A percentile compares a stretch with the other conserved stretches of the same genome.
These are phyloP conservation scores for Acanthamoeba polyphaga DNA, from an alignment of 208 protist species.

Conservation along the genomic window DNA sequence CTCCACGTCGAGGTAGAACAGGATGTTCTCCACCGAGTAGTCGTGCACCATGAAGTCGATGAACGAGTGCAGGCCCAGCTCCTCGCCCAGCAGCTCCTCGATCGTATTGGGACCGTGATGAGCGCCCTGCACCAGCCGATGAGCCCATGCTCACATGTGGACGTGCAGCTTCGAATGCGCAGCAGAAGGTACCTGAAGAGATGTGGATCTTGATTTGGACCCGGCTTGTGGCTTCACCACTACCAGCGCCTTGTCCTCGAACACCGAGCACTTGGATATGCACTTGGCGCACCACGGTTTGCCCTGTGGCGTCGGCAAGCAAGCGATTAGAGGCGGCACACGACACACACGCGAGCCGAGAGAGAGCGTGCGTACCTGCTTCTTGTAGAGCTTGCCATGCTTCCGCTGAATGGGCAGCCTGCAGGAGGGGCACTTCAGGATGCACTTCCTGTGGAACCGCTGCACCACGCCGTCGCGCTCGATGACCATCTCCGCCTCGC, in stretches of 20 bases:
- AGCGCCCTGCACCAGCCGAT: background rate
- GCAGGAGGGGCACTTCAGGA: conserved; percentile 21
- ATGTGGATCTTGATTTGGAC: background rate
- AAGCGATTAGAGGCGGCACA: background rate
- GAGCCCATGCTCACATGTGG: background rate
- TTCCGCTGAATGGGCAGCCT: conserved; percentile 2
- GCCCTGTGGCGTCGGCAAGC: background rate
- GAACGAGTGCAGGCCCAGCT: background rate
- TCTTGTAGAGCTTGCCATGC: conserved; percentile 14
- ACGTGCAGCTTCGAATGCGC: background rate
- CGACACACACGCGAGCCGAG: background rate
- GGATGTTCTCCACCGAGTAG: conserved; percentile 38
- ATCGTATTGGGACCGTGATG: background rate
- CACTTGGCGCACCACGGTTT: conserved; percentile 50
- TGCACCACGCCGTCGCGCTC: conserved; percentile 20
- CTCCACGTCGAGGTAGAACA: conserved; percentile 63
- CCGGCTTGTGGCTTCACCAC: background rate
- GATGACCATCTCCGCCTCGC: background rate
- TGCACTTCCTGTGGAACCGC: conserved; percentile 26
- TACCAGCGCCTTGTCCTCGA: conserved; percentile 18
- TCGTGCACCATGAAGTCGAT: conserved; percentile 35
- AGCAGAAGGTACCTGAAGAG: background rate
- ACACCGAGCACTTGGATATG: conserved; percentile 55
- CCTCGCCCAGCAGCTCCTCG: conserved; percentile 30
- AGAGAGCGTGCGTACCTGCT: background rate